Conservation (phyloP, 2,329 filamentous ascomycete genomes). For the Zymoseptoria ardabiliae region DNA sequence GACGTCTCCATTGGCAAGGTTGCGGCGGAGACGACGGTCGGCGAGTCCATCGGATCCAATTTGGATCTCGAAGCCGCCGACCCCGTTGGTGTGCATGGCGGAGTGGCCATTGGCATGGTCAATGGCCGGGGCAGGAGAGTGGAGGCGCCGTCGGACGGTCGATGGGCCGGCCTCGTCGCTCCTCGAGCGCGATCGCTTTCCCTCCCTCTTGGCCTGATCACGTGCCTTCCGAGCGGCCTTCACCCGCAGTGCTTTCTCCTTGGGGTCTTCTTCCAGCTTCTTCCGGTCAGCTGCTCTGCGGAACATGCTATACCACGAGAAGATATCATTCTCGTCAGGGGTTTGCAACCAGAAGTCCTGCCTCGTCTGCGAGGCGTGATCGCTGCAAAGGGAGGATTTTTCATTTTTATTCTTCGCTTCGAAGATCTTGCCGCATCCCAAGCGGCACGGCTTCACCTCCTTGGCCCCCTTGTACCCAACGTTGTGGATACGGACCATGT, state of each 20-base stretch:
- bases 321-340: not conserved
- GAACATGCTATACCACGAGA: not conserved
- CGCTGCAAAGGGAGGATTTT: not conserved
- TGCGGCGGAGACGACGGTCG: not conserved
- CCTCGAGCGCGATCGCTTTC: not conserved
- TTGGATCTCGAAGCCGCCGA: not conserved
- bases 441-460: not conserved
- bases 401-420: not conserved
- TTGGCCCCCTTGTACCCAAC: not conserved
- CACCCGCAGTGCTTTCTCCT: too few species aligned
- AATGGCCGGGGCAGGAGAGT: not conserved
- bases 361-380: not conserved
- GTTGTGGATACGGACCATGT: not conserved
- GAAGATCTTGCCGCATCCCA: not conserved
- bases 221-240: not conserved
- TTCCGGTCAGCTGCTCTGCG: not conserved
- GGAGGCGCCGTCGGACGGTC: not conserved
- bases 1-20: not conserved
- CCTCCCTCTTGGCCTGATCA: not conserved
- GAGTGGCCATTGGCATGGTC: not conserved
- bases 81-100: not conserved
- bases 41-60: too few species aligned
- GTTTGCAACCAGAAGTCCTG: not conserved
- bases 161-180: not conserved
- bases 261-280: too few species aligned